These are phyloP conservation scores for Ceratocystis colombiana DNA, from an alignment of 2,329 filamentous ascomycete species.

Conservation along the genomic window DNA sequence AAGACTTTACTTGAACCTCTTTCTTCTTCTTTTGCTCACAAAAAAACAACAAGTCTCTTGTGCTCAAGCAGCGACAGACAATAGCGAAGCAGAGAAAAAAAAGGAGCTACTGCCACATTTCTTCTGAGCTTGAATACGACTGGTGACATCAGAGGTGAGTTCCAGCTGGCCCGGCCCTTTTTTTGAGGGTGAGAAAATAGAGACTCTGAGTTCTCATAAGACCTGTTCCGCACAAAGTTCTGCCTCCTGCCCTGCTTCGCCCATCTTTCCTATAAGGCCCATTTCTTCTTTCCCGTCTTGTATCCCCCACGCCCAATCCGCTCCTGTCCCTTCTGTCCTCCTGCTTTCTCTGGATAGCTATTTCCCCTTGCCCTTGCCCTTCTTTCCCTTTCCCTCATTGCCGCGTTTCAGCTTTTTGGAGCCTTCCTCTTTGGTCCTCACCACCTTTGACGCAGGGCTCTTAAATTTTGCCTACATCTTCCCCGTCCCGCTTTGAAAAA, in stretches of 20 bases:
- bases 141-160: constrained; percentile 1
- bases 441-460: constrained; percentile 11
- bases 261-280: constrained; percentile 7
- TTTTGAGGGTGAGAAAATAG: neutral
- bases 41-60: too few relatives aligned
- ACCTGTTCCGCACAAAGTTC: neutral
- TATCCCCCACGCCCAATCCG: neutral
- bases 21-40: constrained; percentile 12
- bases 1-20: constrained; percentile 8
- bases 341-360: neutral
- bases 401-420: constrained; percentile 17
- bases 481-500: neutral
- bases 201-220: neutral
- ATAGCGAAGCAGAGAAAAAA: neutral
- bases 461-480: constrained; percentile 6
- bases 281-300: constrained; percentile 17
- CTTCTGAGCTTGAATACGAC: neutral
- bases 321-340: constrained; percentile 18
- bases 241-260: neutral
- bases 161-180: neutral
- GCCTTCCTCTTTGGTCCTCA: constrained; percentile 13
- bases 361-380: neutral
- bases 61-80: too few relatives aligned
- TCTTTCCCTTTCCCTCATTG: constrained; percentile 2
- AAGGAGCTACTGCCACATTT: neutral